Evolutionary conservation across 345 rosid genomes (phyloP), one percentile per base, ranked within the genome.

Genomic region (Odontarrhena argentea): DNA sequence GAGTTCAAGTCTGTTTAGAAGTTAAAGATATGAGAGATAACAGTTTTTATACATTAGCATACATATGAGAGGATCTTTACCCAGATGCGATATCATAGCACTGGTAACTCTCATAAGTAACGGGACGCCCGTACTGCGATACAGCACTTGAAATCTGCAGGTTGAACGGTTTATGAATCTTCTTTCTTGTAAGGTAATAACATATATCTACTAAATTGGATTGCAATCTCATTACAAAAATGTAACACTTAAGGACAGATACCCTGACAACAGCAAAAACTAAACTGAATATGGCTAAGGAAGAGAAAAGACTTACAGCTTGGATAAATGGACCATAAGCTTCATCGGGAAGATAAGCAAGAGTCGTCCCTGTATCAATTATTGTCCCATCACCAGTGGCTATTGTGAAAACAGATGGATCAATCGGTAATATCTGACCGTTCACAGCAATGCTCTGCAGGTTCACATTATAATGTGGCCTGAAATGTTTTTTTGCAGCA

Each of bases 391-490:
- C 83, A 76, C 64, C 87, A 78, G 61, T 78, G 68, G 99, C 86
- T 37, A 92, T 82, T 48, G 82, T 77, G 80, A 91, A 94, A 46
- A 85, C 91, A 18, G 97, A 87, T 34, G 86, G 74, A 75, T 91
- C 83, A 54, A 94, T 83, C 4, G 88, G 67, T 63, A 94, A 71
- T 34, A 67, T 61, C 77, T 87, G 88, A 44, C 87, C 84, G 40
- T 70, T 81, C 57, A 94, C 96, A 25, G 96, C 82, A 73, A 94
- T 88, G 84, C 91, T 91, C 80, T 77, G 84, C 70, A 94, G 85
- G 60, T 94, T 80, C 84, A 94, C 83, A 77, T 94, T 94, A 82
- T 94, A 94, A 85, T 94, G 97, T 54, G 95, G 83, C 95, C 99
- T 94, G 89, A 71, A 82, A 81, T 70, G 51, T 62, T 62, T 66